Base-by-base conservation (phyloP, 805 yeast genomes). In the Ogataea salicorniae region DNA sequence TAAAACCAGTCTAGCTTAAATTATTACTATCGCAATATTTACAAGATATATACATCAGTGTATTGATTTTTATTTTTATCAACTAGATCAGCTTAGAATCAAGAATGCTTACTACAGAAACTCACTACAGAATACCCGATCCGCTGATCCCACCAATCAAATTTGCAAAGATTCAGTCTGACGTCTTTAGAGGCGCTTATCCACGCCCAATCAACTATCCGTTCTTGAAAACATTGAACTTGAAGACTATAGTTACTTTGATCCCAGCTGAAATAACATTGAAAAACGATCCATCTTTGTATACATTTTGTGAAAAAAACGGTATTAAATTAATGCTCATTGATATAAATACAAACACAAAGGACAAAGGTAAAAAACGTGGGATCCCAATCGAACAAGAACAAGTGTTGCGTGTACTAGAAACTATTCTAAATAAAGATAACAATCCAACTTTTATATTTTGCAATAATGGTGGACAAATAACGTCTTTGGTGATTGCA, bases 391-490 rank as follows among this genome's bases (percentile, higher is more conserved):
- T 91, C 36, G 87, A 84, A 20, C 79, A 80, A 55, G 74, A 78
- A 14, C 77, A 80, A 1, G 85, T 85, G 0, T 63, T 75, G 1
- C 69, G 73, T 42, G 84, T 84, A 1, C 64, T 92, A n/a, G 79
- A 78, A 49, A 67, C 79, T 37, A 69, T 90, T 49, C 70, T 84
- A 14, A 80, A 84, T 58, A 69, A 72, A 22, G 74, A 76, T 17
- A 69, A 74, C 53, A 77, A 83, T 11, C 96, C 97, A 0, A 70
- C 85, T 2, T 91, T 86, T 61, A 63, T 92, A 5, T 97, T 92
- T 65, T 92, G 98, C 64, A 69, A 83, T 23, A 91, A 89, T 60
- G 98, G 97, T 0, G 90, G 95, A 9, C 90, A 88, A 53, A 84
- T 87, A 2, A 87, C 96, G 0, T 80, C 92, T 22, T 70, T 94